Base-by-base conservation (phyloP, 805 yeast species). In the Tetrapisispora pingtungensis region DNA sequence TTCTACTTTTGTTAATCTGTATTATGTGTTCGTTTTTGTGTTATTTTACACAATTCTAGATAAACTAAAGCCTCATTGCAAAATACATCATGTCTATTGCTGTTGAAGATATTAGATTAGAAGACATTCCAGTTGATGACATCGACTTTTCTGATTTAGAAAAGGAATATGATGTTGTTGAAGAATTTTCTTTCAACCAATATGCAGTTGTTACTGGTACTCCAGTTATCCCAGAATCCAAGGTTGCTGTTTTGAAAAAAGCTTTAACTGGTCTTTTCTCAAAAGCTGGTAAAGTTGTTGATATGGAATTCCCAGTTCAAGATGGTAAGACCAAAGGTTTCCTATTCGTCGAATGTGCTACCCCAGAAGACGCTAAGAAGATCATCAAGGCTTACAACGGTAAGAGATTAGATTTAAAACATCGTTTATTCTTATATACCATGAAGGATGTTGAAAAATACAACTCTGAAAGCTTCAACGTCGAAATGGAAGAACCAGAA, bases 131-230 rank as follows among this genome's bases (percentile, higher is more conserved):
- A 17, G 70, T 83, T 46, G 84, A 81, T 53, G 81, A 81, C 52
- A 68, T 84, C 55, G 90, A 83, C 62, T 88, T 85, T 68, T 69
- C 86, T 49, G 97, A 89, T 63, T 73, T 90, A 59, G 97, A 90
- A 64, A 79, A 74, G 46, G 72, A 85, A 66, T 87, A 74, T 64
- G 65, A 75, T 20, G 79, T 83, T 41, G 74, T 77, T 45, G 78
- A 74, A 43, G 78, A 76, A 42, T 68, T 73, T 46, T 76, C 79
- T 41, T 72, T 84, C 46, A 95, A 85, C 58, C 77, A 77, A 57
- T 88, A 78, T 59, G 78, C 90, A 46, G 84, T 90, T 27, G 83
- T 87, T 42, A 97, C 88, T 62, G 98, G 98, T 40, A 89, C 95
- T 10, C 99, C 99, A 53, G 72, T 87, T 49, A 95, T 95, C 22